A percentile compares a stretch with the other conserved stretches of the same genome.
Evolutionary conservation across 108 stramenopile species (phyloP).

Genomic region (Skeletonema grethae): DNA sequence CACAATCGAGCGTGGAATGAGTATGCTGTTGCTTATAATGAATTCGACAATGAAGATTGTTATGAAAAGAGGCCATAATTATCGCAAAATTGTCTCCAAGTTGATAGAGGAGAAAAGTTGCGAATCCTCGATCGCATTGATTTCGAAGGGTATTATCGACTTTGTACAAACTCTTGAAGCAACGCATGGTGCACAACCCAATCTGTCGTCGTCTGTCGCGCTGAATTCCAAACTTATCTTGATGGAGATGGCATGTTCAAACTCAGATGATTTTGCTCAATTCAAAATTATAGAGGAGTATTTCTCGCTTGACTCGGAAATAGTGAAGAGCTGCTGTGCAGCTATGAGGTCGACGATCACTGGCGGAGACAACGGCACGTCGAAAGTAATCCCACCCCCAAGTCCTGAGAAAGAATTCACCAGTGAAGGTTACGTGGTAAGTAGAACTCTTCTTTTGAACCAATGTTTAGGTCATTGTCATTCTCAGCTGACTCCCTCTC

Average conservation of each 20-base stretch:
- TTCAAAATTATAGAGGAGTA: constrained; percentile 36
- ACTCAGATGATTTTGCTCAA: constrained; percentile 34
- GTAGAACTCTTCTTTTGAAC: not conserved
- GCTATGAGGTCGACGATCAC: constrained; percentile 13
- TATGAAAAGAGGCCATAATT: constrained; percentile 16
- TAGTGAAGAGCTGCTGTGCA: constrained; percentile 43
- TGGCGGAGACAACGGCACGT: constrained; percentile 6
- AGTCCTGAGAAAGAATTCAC: constrained; percentile 23
- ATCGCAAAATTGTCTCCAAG: constrained; percentile 15
- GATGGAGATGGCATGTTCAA: constrained; percentile 35
- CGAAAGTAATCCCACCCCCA: not conserved
- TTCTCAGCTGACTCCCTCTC: not conserved
- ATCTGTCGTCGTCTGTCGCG: constrained; percentile 16
- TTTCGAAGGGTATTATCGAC: constrained; percentile 38
- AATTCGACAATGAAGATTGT: constrained; percentile 24
- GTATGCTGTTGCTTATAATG: constrained; percentile 27
- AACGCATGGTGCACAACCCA: constrained; percentile 20
- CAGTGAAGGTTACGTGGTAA: constrained; percentile 5
- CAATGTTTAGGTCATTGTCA: not conserved
- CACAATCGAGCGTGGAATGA: constrained; percentile 17
- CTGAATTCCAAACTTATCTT: constrained; percentile 35
- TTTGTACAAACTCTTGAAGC: constrained; percentile 10
- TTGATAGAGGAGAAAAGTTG: constrained; percentile 22
- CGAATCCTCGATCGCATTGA: constrained; percentile 37
- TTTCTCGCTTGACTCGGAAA: constrained; percentile 16